Base-by-base conservation (phyloP, 2,329 filamentous ascomycete species). In the Stenocarpella maydis region DNA sequence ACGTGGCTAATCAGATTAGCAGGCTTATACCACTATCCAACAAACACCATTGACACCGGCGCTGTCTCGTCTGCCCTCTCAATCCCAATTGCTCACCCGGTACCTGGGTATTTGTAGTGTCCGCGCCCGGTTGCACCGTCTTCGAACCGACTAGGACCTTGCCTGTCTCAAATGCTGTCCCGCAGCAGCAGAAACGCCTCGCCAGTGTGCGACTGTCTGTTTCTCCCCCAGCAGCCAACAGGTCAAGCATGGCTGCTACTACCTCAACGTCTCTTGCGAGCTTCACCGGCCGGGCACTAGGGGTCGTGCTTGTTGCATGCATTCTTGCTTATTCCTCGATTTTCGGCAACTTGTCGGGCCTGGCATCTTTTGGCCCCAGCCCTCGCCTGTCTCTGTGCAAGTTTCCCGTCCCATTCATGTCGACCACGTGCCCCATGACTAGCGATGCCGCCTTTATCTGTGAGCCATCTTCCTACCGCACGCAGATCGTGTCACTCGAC, bases 401-500 rank as follows among this genome's bases (percentile, higher is more conserved):
- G 1, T 63, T 76, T 17, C 39, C 55, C 14, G 34, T 72, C n/a
- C 70, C 73, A 60, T 24, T 45, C 26, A 7, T 37, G 54, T 49
- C 19, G 9, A 60, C 52, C 49, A 21, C 4, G 4, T 49, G 37
- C 14, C 15, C 41, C 17, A 8, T 3, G 6, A 3, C n/a, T n/a
- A 6, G 45, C 10, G 24, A 21, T 7, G 9, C 31, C 28, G 31
- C 70, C 1, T 79, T 77, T 61, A 69, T 69, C 52, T 82, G 80
- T 71, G 73, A 73, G 14, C 63, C 74, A 1, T 77, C 80, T 24
- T 68, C 74, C 17, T 83, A 83, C 73, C 76, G 74, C 5, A 82
- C 80, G 0, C 78, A 82, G 66, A 77, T 83, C 50, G 75, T 83
- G 47, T 83, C 80, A 17, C 75, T 82, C 24, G 79, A 82, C 50